Base-by-base conservation (phyloP, 495 filamentous ascomycete species). In the Pyrenopolyporus hunteri region DNA sequence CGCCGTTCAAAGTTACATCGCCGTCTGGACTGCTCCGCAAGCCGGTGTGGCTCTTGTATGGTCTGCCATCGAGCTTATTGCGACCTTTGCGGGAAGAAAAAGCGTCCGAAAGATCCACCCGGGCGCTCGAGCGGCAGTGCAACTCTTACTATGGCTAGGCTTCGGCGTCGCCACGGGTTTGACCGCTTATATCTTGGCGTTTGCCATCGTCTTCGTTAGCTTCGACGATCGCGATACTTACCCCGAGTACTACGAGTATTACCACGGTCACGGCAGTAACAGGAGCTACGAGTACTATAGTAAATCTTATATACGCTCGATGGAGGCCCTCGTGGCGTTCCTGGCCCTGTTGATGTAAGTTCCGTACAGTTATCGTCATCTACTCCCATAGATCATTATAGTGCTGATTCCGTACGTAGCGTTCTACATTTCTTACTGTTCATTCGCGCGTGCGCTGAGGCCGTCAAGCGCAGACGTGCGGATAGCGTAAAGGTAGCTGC, bases 361-460 rank as follows among this genome's bases (percentile, higher is more conserved):
- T 31, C 2, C n/a, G 22, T 48, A 29, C 13, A 6, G 25, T n/a
- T n/a, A 22, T 23, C 13, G 9, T 7, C 42, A 6, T 37, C 6
- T 13, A 32, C n/a, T 11, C 4, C n/a, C n/a, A 10, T 19, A 8
- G 4, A 16, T 40, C 6, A 32, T 28, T 16, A 14, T n/a, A 9
- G 17, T 50, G 7, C 42, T 64, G 10, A 55, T 13, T 17, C 9
- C 32, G 19, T 28, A 1, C 3, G 29, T 47, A 62, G 63, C 26
- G 14, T 69, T 17, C 37, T 76, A 35, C 67, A 77, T 36, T 70
- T 78, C 52, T 33, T 68, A 37, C 64, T 80, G n/a, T 78, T 80
- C 36, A 50, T 64, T 4, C 53, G 68, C 5, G 71, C 74, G 1
- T 79, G 74, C 26, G 52, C 70, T 37, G 70, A 76, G 43, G 72